Evolutionary conservation across 441 rosid species (phyloP), one percentile per base, ranked within the genome.

Genomic region (Jatropha podagrica): DNA sequence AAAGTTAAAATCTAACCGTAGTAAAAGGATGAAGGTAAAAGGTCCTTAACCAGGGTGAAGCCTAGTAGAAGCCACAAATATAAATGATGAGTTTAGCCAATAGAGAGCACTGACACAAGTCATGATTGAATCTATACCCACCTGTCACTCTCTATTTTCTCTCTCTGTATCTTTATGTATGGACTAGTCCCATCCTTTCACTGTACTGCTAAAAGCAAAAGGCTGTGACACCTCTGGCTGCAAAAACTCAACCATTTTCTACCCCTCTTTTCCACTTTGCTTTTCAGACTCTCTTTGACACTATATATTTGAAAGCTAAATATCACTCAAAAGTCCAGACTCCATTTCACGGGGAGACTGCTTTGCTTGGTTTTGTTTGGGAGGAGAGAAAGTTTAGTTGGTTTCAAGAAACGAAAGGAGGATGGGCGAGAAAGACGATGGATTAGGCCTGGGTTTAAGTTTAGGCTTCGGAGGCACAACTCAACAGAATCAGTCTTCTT

Each of bases 391-490:
- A 17, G 3, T 52, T 52, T 59, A 69, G 63, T 37, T 44, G 27
- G 32, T 32, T 32, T 32, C 32, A 32, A 32, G 32, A 32, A 32
- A 32, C 32, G 32, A 32, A 6, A 63, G 73, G 38, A 68, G 7
- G 71, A 88, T 88, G 97, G 87, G 77, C 59, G 91, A 85, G 68
- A 86, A 82, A 79, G 89, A 86, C 60, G 90, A 90, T 78, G 88
- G 81, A 0, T 81, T 92, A 76, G 87, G 91, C 13, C 65, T 94
- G 80, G 83, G 89, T 80, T 79, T 90, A 75, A 82, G 90, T 77
- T 76, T 92, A 70, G 81, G 89, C 77, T 79, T 92, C 76, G 91
- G 97, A 18, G 74, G 71, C 18, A n/a, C 68, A 37, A 72, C 27
- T 17, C 63, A 62, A 4, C 89, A 23, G 23, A 79, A 63, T 41